Conservation (phyloP, 192 early-diverging fungal genomes). For the Backusella circina region DNA sequence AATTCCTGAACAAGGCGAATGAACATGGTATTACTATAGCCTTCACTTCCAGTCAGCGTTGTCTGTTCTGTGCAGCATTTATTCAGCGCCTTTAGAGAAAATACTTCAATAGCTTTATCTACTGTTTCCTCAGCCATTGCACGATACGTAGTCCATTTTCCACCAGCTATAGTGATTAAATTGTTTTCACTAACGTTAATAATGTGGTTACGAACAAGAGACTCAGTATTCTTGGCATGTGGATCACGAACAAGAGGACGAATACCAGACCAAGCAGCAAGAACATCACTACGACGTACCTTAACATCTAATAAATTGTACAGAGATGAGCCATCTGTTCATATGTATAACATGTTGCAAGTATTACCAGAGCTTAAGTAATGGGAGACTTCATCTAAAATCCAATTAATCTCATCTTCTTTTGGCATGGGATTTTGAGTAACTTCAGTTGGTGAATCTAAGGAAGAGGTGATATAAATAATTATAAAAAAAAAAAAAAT, state of each 20-base stretch:
- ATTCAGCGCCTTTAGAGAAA: constrained; percentile 61
- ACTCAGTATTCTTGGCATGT: constrained; percentile 84
- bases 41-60: constrained; percentile 80
- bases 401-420: constrained; percentile 96
- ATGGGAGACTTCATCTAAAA: constrained; percentile 85
- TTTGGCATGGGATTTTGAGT: constrained; percentile 81
- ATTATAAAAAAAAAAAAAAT: not conserved
- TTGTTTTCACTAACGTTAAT: constrained; percentile 80
- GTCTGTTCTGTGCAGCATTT: constrained; percentile 75
- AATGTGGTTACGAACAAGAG: constrained; percentile 97
- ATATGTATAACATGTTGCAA: not conserved
- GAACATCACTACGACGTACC: constrained; percentile 92
- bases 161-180: constrained; percentile 93
- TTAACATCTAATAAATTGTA: constrained; percentile 70
- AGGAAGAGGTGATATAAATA: not conserved
- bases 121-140: constrained; percentile 96
- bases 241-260: constrained; percentile 96
- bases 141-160: constrained; percentile 98
- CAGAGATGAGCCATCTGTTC: not conserved
- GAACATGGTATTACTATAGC: constrained; percentile 90
- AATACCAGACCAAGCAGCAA: constrained; percentile 98
- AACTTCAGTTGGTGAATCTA: constrained; percentile 83
- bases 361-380: constrained; percentile 71
- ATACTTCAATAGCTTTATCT: constrained; percentile 79
- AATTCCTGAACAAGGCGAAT: constrained; percentile 95